A percentile compares a stretch with the other conserved stretches of the same genome.
Evolutionary conservation across 495 filamentous ascomycete species (phyloP).

Genomic region (Neurospora cerealis): DNA sequence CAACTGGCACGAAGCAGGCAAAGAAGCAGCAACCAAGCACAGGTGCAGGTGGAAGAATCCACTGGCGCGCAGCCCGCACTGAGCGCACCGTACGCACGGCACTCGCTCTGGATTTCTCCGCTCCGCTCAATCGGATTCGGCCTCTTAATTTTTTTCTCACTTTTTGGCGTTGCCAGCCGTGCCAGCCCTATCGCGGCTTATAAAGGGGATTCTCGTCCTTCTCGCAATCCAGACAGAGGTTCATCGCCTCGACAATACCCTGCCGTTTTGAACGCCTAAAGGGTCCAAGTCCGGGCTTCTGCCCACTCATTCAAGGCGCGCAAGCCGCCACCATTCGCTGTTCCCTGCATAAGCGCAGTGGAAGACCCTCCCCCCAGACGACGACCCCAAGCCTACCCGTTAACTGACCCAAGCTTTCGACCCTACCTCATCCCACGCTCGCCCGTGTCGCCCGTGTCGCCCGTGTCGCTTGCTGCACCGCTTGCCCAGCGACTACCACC

Average conservation of each 20-base stretch:
- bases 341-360: constrained; percentile 27
- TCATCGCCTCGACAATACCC: constrained; percentile 5
- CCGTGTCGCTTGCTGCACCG: neutral
- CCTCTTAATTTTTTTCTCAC: neutral
- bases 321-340: constrained; percentile 23
- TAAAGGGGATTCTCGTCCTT: neutral
- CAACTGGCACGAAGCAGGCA: neutral
- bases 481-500: neutral
- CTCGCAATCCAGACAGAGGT: neutral
- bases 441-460: neutral
- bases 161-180: neutral
- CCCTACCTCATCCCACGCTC: neutral
- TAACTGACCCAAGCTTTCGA: neutral
- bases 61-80: neutral
- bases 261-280: constrained; percentile 20
- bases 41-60: neutral
- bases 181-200: neutral
- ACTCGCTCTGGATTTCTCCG: neutral
- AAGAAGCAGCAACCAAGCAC: neutral
- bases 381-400: constrained; percentile 1
- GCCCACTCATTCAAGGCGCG: constrained; percentile 22
- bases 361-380: constrained; percentile 8
- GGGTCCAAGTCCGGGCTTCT: constrained; percentile 12
- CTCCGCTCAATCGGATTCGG: neutral
- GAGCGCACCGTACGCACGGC: neutral